Percentiles rank a stretch among this genome's conserved stretches.
These are phyloP conservation scores for Penicillium psychrofluorescens DNA, from an alignment of 495 filamentous ascomycete genomes.

Conservation along the genomic window DNA sequence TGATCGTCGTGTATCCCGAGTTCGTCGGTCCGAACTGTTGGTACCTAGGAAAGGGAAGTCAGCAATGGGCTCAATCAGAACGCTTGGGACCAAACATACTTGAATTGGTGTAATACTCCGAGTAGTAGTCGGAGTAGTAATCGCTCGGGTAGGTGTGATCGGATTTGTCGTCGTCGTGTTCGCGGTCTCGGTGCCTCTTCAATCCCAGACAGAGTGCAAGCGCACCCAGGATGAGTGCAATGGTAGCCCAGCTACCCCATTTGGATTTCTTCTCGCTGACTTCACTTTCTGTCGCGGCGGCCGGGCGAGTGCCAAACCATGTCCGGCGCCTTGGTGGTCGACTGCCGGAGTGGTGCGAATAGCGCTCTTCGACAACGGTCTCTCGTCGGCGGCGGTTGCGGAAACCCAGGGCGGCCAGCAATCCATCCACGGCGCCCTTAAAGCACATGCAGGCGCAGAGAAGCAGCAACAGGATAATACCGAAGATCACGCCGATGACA, in stretches of 20 bases:
- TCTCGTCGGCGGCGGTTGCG: constrained; percentile 42
- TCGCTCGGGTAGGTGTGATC: constrained; percentile 35
- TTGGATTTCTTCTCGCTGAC: constrained; percentile 48
- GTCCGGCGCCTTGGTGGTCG: constrained; percentile 46
- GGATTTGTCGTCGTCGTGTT: constrained; percentile 36
- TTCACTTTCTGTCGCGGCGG: constrained; percentile 34
- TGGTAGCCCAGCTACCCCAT: constrained; percentile 48
- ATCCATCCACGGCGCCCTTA: constrained; percentile 53
- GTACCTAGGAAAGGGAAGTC: constrained; percentile 29
- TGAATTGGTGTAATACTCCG: constrained; percentile 32
- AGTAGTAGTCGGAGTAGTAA: constrained; percentile 30
- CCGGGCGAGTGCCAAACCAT: constrained; percentile 62
- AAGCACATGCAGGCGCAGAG: constrained; percentile 71
- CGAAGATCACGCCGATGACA: constrained; percentile 79
- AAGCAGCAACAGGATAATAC: constrained; percentile 62
- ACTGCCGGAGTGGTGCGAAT: constrained; percentile 44
- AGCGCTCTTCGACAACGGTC: constrained; percentile 63
- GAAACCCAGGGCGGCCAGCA: constrained; percentile 61
- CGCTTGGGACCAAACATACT: constrained; percentile 26
- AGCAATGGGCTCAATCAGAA: neutral
- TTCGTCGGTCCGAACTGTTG: constrained; percentile 44
- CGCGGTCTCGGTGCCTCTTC: constrained; percentile 53
- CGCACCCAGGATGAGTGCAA: constrained; percentile 55
- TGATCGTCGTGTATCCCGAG: constrained; percentile 37
- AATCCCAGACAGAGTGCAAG: constrained; percentile 70